Percentiles rank a stretch among this genome's conserved stretches.
phyloP scores from a whole-genome alignment of 2,329 filamentous ascomycete species.

The Ramichloridium luteum region DNA sequence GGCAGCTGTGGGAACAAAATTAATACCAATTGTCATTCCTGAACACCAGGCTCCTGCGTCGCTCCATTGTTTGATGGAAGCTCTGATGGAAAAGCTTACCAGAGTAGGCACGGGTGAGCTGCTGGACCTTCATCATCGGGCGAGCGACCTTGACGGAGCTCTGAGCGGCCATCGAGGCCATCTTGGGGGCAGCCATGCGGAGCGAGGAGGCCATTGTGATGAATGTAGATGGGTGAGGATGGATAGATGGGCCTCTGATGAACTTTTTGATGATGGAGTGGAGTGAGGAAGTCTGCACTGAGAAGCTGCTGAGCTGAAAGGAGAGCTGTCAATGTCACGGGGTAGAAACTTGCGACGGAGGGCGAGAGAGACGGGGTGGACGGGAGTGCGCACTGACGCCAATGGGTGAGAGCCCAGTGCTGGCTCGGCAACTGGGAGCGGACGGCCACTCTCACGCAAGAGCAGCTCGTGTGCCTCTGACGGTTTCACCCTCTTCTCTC shows the following conservation, averaged over 20 bases:
- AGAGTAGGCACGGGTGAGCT: conserved; percentile 57
- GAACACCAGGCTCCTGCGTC: conserved; percentile 4
- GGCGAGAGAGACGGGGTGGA: conserved; percentile 13
- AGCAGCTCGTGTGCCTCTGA: too few species aligned
- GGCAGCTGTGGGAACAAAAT: too few species aligned
- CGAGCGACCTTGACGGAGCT: conserved; percentile 69
- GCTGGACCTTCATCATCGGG: conserved; percentile 41
- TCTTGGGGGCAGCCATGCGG: conserved; percentile 65
- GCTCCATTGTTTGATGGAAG: conserved; percentile 1
- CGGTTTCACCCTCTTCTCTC: too few species aligned
- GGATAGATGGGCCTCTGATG: conserved; percentile 11
- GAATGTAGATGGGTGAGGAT: conserved; percentile 28
- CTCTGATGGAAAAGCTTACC: conserved; percentile 41
- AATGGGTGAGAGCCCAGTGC: too few species aligned
- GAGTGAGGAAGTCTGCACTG: conserved; percentile 15
- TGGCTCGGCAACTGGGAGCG: too few species aligned
- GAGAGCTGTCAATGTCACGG: conserved; percentile 16
- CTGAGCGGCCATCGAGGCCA: conserved; percentile 53
- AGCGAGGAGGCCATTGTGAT: conserved; percentile 63
- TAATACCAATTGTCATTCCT: conserved; percentile 9
- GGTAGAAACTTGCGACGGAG: conserved; percentile 10
- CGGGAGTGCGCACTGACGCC: too few species aligned
- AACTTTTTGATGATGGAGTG: conserved; percentile 17
- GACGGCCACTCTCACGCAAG: too few species aligned
- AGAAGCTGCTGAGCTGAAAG: conserved; percentile 12